A percentile compares a stretch with the other conserved stretches of the same genome.
Conservation (phyloP, 2,329 filamentous ascomycete species). For the Sphaceloma murrayae region DNA sequence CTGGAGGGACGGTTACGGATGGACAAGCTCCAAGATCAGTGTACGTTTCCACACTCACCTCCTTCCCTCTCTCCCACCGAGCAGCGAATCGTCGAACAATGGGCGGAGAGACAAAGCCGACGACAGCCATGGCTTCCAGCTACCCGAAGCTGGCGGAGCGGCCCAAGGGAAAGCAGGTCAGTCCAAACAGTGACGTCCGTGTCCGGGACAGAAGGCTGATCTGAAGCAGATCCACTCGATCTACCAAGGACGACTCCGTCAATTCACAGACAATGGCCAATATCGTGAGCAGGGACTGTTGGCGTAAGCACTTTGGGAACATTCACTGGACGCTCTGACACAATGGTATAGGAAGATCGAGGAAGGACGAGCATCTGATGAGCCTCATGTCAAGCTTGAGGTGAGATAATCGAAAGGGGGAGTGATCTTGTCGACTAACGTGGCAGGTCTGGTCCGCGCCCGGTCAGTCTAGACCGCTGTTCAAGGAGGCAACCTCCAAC, state of each 20-base stretch:
- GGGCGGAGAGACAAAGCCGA: constrained; percentile 31
- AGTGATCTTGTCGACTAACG: background rate
- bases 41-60: too few relatives aligned
- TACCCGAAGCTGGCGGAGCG: constrained; percentile 43
- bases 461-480: constrained; percentile 67
- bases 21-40: too few relatives aligned
- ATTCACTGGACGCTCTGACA: constrained; percentile 7
- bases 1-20: too few relatives aligned
- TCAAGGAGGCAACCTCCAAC: constrained; percentile 64
- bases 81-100: too few relatives aligned
- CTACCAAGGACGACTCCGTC: constrained; percentile 71
- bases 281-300: constrained; percentile 31
- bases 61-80: too few relatives aligned
- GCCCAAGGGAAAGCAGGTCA: constrained; percentile 59
- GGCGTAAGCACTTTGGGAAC: constrained; percentile 44
- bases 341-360: constrained; percentile 53
- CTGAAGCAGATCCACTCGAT: constrained; percentile 57
- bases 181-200: too few relatives aligned
- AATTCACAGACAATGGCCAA: constrained; percentile 71
- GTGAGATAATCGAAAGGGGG: constrained; percentile 27
- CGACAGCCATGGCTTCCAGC: constrained; percentile 25
- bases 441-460: constrained; percentile 63
- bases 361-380: constrained; percentile 57
- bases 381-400: constrained; percentile 70
- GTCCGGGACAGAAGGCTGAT: too few relatives aligned